Conservation (phyloP, 2,329 filamentous ascomycete species). For the Cercospora sp. region DNA sequence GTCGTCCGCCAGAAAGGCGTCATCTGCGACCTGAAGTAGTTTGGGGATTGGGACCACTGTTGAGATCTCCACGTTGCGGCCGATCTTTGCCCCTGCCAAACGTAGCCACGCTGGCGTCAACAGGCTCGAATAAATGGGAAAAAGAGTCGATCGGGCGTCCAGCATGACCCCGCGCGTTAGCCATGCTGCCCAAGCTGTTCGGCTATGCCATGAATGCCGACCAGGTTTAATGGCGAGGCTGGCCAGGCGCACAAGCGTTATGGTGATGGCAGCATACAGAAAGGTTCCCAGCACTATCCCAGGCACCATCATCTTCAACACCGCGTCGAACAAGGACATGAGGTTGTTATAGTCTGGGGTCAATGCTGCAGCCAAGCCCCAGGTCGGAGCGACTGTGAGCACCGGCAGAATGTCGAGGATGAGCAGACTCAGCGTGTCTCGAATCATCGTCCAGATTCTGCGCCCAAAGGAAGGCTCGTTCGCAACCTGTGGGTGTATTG, state of each 20-base stretch:
- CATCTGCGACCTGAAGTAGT: constrained; percentile 6
- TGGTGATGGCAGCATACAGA: background rate
- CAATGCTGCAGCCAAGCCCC: constrained; percentile 7
- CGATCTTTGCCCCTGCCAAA: constrained; percentile 7
- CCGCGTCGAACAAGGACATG: constrained; percentile 1
- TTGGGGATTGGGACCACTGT: constrained; percentile 12
- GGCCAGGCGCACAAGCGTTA: constrained; percentile 14
- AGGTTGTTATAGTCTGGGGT: constrained; percentile 6
- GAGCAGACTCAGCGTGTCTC: constrained; percentile 11
- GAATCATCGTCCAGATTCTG: background rate
- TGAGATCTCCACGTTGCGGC: constrained; percentile 14
- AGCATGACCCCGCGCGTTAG: constrained; percentile 14
- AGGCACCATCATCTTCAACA: constrained; percentile 13
- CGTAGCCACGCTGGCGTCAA: constrained; percentile 12
- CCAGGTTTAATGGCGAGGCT: constrained; percentile 10
- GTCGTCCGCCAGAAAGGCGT: constrained; percentile 13
- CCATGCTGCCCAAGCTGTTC: constrained; percentile 17
- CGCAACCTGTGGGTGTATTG: background rate
- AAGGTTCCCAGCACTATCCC: constrained; percentile 9
- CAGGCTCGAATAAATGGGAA: constrained; percentile 14
- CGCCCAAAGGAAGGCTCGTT: background rate
- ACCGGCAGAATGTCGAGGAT: constrained; percentile 9
- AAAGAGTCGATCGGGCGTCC: constrained; percentile 13
- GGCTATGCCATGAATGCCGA: constrained; percentile 15
- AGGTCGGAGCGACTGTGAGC: constrained; percentile 1